phyloP scores from a whole-genome alignment of 208 protist genomes.

The Naegleria lovaniensis region DNA sequence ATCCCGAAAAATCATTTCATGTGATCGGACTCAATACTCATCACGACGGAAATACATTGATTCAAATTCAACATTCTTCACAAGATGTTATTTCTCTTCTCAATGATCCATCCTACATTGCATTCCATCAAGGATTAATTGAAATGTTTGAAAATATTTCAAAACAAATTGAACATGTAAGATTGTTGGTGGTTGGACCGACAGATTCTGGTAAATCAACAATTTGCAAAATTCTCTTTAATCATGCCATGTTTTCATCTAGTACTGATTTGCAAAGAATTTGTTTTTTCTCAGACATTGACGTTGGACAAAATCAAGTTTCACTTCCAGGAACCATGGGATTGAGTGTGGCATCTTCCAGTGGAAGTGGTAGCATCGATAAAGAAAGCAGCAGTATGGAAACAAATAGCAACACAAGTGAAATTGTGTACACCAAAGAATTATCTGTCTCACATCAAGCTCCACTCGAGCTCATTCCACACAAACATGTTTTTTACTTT shows the following conservation, averaged over 20 bases:
- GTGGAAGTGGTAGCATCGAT: no score
- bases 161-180: background rate
- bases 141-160: background rate
- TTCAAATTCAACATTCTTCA: background rate
- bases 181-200: background rate
- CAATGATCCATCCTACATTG: background rate
- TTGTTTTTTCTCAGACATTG: constrained; percentile 10
- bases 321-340: constrained; percentile 11
- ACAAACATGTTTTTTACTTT: background rate
- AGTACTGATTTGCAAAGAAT: background rate
- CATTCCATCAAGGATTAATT: background rate
- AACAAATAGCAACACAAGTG: background rate
- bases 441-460: background rate
- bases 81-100: background rate
- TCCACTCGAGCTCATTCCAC: background rate
- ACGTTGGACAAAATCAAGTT: constrained; percentile 17
- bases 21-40: background rate
- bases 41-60: background rate
- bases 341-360: no score
- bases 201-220: background rate
- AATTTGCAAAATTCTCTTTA: constrained; percentile 5
- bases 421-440: background rate
- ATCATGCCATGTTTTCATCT: background rate
- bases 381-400: background rate
- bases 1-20: background rate